phyloP scores from a whole-genome alignment of 2,329 filamentous ascomycete genomes.

The Xylariaceae sp. region DNA sequence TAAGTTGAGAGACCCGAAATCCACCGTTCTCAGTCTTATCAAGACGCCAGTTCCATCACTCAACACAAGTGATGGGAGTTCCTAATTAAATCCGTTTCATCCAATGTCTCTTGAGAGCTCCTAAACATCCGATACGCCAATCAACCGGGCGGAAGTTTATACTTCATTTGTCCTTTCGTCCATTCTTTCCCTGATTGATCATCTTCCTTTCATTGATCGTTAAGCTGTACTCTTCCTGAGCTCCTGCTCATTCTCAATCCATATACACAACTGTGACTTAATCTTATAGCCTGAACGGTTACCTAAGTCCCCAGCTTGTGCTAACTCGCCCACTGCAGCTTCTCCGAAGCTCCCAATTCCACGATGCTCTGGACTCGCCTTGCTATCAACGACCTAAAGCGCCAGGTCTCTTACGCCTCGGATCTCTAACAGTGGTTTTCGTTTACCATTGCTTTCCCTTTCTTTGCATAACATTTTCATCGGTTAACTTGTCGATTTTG shows the following conservation, averaged over 20 bases:
- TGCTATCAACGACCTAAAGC: constrained; percentile 35
- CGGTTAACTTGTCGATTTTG: neutral
- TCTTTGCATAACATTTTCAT: neutral
- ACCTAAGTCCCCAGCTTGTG: constrained; percentile 1
- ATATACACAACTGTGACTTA: too few relatives aligned
- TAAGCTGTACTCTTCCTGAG: neutral
- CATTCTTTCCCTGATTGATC: neutral
- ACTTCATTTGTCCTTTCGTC: neutral
- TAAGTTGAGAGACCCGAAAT: constrained; percentile 6
- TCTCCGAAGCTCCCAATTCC: constrained; percentile 11
- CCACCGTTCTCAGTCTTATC: constrained; percentile 20
- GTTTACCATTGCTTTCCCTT: neutral
- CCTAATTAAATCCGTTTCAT: neutral
- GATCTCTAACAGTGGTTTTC: constrained; percentile 34
- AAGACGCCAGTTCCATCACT: constrained; percentile 10
- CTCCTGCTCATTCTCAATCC: neutral
- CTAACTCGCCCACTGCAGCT: constrained; percentile 18
- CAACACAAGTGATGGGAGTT: neutral
- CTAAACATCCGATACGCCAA: neutral
- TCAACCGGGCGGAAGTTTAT: too few relatives aligned
- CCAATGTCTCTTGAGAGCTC: neutral
- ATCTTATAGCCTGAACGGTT: neutral
- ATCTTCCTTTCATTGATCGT: neutral
- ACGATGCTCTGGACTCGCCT: constrained; percentile 34
- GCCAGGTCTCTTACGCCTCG: constrained; percentile 32